These are phyloP conservation scores for Hyaloperonospora brassicae DNA, from an alignment of 352 stramenopile species.

Conservation along the genomic window DNA sequence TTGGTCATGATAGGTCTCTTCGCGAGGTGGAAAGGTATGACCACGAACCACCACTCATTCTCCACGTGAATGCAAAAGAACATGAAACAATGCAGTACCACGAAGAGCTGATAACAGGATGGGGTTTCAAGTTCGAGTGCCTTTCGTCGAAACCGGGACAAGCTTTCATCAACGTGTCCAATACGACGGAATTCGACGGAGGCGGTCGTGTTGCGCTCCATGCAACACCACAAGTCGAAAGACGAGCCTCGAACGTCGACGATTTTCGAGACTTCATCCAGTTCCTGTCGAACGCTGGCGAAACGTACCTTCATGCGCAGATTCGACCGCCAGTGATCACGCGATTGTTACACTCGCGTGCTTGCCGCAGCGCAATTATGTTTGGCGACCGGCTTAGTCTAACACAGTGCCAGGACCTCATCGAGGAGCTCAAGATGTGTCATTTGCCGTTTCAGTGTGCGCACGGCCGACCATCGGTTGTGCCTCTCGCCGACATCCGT, in stretches of 20 bases:
- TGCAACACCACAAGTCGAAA: slow-evolving; percentile 62
- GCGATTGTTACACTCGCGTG: slow-evolving; percentile 77
- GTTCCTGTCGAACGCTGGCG: slow-evolving; percentile 30
- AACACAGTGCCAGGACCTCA: slow-evolving; percentile 58
- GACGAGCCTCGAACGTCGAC: slow-evolving; percentile 41
- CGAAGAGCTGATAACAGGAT: slow-evolving; percentile 51
- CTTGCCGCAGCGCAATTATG: slow-evolving; percentile 89
- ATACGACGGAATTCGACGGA: slow-evolving; percentile 2
- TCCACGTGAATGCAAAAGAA: slow-evolving; percentile 59
- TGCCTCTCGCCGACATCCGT: slow-evolving; percentile 72
- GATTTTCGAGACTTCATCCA: slow-evolving; percentile 86
- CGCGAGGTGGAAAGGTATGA: slow-evolving; percentile 46
- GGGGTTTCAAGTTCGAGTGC: slow-evolving; percentile 73
- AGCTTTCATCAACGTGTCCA: not conserved
- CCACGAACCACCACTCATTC: slow-evolving; percentile 37
- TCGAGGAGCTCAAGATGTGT: slow-evolving; percentile 65
- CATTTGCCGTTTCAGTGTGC: slow-evolving; percentile 87
- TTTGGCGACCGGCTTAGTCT: slow-evolving; percentile 83
- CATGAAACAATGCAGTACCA: slow-evolving; percentile 33
- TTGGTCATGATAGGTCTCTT: slow-evolving; percentile 43
- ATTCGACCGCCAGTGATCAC: slow-evolving; percentile 73
- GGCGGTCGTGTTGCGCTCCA: slow-evolving; percentile 25
- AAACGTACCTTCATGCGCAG: slow-evolving; percentile 15
- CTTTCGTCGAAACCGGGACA: slow-evolving; percentile 6
- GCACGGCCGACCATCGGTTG: slow-evolving; percentile 83